A percentile compares a stretch with the other conserved stretches of the same genome.
phyloP scores from a whole-genome alignment of 1,284 basidiomycete species.

The Earliella scabrosa region DNA sequence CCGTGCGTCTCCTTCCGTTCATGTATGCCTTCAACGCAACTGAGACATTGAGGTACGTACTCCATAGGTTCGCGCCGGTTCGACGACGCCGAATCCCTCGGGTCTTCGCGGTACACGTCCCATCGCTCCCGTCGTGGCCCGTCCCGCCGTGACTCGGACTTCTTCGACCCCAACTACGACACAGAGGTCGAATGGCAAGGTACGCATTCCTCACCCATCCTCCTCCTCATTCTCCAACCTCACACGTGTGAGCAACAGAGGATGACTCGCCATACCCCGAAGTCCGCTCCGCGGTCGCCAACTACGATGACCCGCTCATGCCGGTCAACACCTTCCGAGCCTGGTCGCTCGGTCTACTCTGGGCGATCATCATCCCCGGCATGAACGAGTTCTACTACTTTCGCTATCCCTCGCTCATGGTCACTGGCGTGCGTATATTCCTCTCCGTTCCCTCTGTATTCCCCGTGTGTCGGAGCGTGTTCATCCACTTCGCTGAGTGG shows the following conservation, averaged over 20 bases:
- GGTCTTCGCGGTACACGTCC: no score
- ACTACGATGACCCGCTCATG: slow-evolving; percentile 70
- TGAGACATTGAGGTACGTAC: no score
- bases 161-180: slow-evolving; percentile 72
- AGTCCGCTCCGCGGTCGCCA: slow-evolving; percentile 79
- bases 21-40: no score
- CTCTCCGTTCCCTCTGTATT: not conserved
- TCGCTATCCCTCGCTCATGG: slow-evolving; percentile 63
- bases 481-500: not conserved
- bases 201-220: no score
- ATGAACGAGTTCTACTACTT: slow-evolving; percentile 76
- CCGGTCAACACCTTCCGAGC: slow-evolving; percentile 65
- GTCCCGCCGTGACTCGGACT: slow-evolving; percentile 48
- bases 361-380: slow-evolving; percentile 61
- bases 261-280: slow-evolving; percentile 75
- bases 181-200: slow-evolving; percentile 43
- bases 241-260: no score
- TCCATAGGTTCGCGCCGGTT: slow-evolving; percentile 13
- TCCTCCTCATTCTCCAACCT: slow-evolving; percentile 32
- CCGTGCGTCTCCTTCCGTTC: no score
- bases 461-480: no score
- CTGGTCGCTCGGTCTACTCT: slow-evolving; percentile 64
- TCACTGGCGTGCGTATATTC: slow-evolving; percentile 28
- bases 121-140: no score
- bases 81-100: slow-evolving; percentile 19